Percentiles rank a stretch among this genome's conserved stretches.
These are phyloP conservation scores for Paramecium primaurelia DNA, from an alignment of 73 alveolate genomes.

Conservation along the genomic window DNA sequence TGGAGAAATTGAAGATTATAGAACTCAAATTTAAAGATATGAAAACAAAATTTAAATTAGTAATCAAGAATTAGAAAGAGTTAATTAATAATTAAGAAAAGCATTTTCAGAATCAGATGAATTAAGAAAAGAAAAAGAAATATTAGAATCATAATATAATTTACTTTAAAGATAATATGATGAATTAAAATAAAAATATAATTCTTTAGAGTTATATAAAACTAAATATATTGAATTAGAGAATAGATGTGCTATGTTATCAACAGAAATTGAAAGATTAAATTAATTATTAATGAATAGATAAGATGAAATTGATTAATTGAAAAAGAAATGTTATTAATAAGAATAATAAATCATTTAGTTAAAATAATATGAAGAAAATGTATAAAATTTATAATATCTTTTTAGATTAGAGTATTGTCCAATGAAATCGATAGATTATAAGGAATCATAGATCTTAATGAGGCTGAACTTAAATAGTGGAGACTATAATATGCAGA, in stretches of 20 bases:
- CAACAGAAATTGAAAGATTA: conserved; percentile 36
- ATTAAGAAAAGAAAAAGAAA: not conserved
- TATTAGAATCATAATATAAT: not conserved
- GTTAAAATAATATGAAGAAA: conserved; percentile 41
- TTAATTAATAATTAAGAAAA: not conserved
- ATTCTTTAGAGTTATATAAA: not conserved
- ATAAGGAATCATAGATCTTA: not conserved
- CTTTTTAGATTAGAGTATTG: not conserved
- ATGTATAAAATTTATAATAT: not conserved
- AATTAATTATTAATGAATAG: not conserved
- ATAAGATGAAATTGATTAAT: conserved; percentile 26
- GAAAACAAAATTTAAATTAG: not conserved
- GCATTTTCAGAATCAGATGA: not conserved
- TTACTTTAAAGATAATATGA: not conserved
- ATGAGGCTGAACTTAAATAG: not conserved
- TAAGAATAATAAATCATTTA: not conserved
- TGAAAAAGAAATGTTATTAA: not conserved
- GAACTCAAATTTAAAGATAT: conserved; percentile 9
- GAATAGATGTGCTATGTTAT: conserved; percentile 44
- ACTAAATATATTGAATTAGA: conserved; percentile 29
- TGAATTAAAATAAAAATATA: not conserved
- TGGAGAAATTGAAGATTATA: conserved; percentile 39
- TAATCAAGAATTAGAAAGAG: not conserved
- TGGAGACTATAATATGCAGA: conserved; percentile 47
- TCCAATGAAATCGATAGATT: conserved; percentile 45